A percentile compares a stretch with the other conserved stretches of the same genome.
phyloP scores from a whole-genome alignment of 2,329 filamentous ascomycete genomes.

The Claviceps africana region DNA sequence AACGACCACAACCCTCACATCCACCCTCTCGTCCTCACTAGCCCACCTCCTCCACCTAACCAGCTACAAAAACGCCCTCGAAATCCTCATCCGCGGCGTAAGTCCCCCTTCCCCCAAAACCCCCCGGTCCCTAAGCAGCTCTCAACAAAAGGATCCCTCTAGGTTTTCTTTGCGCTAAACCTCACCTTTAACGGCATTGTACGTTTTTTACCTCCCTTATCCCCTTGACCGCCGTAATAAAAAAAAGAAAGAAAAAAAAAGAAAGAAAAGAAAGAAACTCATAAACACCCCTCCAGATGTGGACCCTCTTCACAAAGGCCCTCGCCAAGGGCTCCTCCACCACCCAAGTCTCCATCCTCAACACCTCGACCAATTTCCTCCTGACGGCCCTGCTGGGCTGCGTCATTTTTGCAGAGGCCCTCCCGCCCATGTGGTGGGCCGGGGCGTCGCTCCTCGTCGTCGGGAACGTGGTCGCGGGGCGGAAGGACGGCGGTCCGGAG shows the following conservation, averaged over 20 bases:
- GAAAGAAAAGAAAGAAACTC: background rate
- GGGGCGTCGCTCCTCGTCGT: conserved; percentile 59
- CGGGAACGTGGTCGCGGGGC: conserved; percentile 66
- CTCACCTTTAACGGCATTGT: conserved; percentile 59
- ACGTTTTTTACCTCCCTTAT: conserved; percentile 17
- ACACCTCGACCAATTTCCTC: conserved; percentile 72
- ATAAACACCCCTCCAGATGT: conserved; percentile 40
- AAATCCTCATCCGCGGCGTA: conserved; percentile 35
- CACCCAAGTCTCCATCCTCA: conserved; percentile 68
- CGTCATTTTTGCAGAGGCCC: conserved; percentile 54
- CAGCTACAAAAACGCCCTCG: conserved; percentile 27
- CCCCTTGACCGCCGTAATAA: no score
- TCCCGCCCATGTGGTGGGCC: conserved; percentile 64
- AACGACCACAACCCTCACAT: conserved; percentile 42
- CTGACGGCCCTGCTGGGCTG: conserved; percentile 59
- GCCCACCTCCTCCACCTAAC: conserved; percentile 31
- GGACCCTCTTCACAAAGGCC: conserved; percentile 68
- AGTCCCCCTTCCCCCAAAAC: conserved; percentile 14
- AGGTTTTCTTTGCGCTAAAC: conserved; percentile 65
- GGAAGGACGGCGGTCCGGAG: conserved; percentile 34
- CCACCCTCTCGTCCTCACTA: conserved; percentile 30
- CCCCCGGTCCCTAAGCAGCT: background rate
- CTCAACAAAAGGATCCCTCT: background rate
- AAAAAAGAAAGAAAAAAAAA: no score
- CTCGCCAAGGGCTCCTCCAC: conserved; percentile 62